These are phyloP conservation scores for Candida suzukii DNA, from an alignment of 805 yeast species.

Conservation along the genomic window DNA sequence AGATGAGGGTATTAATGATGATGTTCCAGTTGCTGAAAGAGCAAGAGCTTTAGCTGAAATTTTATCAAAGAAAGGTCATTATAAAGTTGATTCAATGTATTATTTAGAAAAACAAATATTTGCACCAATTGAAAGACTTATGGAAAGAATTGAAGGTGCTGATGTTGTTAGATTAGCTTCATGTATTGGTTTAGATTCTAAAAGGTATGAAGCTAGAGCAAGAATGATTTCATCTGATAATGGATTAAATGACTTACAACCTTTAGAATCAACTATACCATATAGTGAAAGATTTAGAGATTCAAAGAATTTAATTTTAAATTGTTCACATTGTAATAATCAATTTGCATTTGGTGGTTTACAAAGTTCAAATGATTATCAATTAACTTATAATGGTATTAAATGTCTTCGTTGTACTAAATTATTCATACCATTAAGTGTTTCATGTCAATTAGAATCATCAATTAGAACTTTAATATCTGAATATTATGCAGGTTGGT, in stretches of 20 bases:
- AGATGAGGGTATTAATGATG: conserved; percentile 27
- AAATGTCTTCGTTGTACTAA: conserved; percentile 57
- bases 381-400: conserved; percentile 61
- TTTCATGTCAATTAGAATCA: conserved; percentile 71
- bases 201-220: conserved; percentile 44
- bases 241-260: conserved; percentile 42
- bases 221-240: conserved; percentile 29
- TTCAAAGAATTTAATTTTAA: conserved; percentile 45
- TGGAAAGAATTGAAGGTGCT: conserved; percentile 80
- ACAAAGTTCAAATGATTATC: conserved; percentile 52
- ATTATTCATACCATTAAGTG: conserved; percentile 41
- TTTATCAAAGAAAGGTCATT: conserved; percentile 38
- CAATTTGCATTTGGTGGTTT: conserved; percentile 71
- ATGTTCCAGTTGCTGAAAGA: conserved; percentile 58
- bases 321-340: conserved; percentile 53
- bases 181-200: conserved; percentile 70
- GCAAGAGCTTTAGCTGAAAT: conserved; percentile 81
- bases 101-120: conserved; percentile 85
- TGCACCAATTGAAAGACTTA: conserved; percentile 83
- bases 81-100: conserved; percentile 66
- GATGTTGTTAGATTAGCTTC: conserved; percentile 74
- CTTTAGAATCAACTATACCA: conserved; percentile 73
- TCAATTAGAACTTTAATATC: conserved; percentile 64
- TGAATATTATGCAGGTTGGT: conserved; percentile 79
- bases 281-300: conserved; percentile 79